phyloP scores from a whole-genome alignment of 1,139 yeast species.

The Entelexis sorbosivorans region DNA sequence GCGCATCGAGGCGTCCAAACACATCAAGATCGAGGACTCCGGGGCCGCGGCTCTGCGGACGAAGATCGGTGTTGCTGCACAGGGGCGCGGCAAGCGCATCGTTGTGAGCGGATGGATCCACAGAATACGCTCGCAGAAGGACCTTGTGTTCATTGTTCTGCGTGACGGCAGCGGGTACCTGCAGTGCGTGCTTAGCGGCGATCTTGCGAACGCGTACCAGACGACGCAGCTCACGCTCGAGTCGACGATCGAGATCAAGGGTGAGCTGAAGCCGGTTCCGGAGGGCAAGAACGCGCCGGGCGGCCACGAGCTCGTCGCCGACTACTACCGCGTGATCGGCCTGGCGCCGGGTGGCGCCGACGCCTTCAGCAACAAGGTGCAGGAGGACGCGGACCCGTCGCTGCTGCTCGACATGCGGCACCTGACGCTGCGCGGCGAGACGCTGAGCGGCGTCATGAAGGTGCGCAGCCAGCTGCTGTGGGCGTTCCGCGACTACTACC shows the following conservation, averaged over 20 bases:
- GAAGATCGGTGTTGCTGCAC: slow-evolving; percentile 50
- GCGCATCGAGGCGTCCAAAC: slow-evolving; percentile 63
- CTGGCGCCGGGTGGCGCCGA: slow-evolving; percentile 96
- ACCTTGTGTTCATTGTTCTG: slow-evolving; percentile 76
- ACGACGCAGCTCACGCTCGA: slow-evolving; percentile 81
- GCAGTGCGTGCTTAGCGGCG: slow-evolving; percentile 83
- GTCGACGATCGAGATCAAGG: slow-evolving; percentile 68
- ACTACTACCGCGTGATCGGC: slow-evolving; percentile 78
- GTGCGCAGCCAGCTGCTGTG: slow-evolving; percentile 75
- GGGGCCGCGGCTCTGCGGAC: slow-evolving; percentile 54
- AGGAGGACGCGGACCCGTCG: slow-evolving; percentile 89
- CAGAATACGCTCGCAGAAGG: slow-evolving; percentile 86
- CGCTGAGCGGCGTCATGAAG: slow-evolving; percentile 86
- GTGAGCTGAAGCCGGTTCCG: slow-evolving; percentile 71
- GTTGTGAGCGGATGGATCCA: slow-evolving; percentile 91
- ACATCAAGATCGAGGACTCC: slow-evolving; percentile 52
- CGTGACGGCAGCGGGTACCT: slow-evolving; percentile 92
- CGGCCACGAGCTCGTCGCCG: slow-evolving; percentile 87
- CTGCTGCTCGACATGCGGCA: slow-evolving; percentile 90
- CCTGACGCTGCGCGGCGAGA: slow-evolving; percentile 87
- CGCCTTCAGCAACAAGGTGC: slow-evolving; percentile 85
- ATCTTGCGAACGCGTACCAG: slow-evolving; percentile 79
- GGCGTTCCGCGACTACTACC: slow-evolving; percentile 65
- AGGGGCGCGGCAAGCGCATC: slow-evolving; percentile 50
- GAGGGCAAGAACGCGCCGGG: slow-evolving; percentile 98